Conservation (phyloP, 768 basidiomycete species). For the Leccinum fibrillosum region DNA sequence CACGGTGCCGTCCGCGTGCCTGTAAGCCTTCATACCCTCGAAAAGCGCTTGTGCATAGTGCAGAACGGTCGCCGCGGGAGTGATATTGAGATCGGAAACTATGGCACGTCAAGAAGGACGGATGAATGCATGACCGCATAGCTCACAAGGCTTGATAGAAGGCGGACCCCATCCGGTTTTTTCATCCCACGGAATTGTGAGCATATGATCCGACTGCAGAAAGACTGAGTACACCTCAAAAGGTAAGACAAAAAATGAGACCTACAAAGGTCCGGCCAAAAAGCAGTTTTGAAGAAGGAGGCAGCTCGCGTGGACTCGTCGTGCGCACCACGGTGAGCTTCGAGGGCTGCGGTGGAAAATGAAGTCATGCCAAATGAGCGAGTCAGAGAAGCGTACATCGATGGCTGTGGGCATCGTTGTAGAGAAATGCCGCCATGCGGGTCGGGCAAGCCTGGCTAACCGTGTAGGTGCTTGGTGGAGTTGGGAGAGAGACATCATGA, state of each 20-base stretch:
- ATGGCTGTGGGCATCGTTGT: slow-evolving; percentile 36
- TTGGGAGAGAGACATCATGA: slow-evolving; percentile 28
- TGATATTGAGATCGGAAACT: slow-evolving; percentile 24
- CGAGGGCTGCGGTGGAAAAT: slow-evolving; percentile 40
- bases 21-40: slow-evolving; percentile 95
- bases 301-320: slow-evolving; percentile 53
- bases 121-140: not conserved
- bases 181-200: slow-evolving; percentile 70
- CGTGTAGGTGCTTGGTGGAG: slow-evolving; percentile 13
- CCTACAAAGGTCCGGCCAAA: slow-evolving; percentile 87
- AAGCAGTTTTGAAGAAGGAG: slow-evolving; percentile 62
- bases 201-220: slow-evolving; percentile 80
- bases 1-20: slow-evolving; percentile 65
- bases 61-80: slow-evolving; percentile 60
- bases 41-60: slow-evolving; percentile 93
- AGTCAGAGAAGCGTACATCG: slow-evolving; percentile 36
- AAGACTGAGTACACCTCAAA: slow-evolving; percentile 7
- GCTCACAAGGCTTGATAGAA: slow-evolving; percentile 79
- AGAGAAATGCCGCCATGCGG: slow-evolving; percentile 17
- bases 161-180: slow-evolving; percentile 79
- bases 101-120: slow-evolving; percentile 3
- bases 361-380: not conserved
- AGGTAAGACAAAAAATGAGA: slow-evolving; percentile 8
- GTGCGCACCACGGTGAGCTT: slow-evolving; percentile 49
- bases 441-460: slow-evolving; percentile 2